phyloP scores from a whole-genome alignment of 257 asterid genomes.

The Leptodermis oblonga region DNA sequence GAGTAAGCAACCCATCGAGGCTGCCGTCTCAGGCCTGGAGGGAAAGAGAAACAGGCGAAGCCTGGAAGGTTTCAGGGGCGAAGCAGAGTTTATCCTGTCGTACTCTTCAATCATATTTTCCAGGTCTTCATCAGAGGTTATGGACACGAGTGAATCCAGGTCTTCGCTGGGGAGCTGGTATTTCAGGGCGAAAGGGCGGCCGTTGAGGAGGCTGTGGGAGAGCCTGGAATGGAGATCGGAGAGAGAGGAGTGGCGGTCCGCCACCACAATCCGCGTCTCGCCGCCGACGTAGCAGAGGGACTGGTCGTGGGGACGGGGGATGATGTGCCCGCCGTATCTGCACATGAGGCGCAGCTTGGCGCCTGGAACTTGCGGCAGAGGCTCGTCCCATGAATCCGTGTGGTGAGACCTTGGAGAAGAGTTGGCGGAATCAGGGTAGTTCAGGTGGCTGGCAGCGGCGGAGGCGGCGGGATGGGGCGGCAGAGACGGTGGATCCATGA shows the following conservation, averaged over 20 bases:
- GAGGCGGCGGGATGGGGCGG: constrained; percentile 23
- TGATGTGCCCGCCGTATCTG: constrained; percentile 77
- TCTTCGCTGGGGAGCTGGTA: constrained; percentile 80
- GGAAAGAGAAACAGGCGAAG: constrained; percentile 65
- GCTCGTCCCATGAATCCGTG: constrained; percentile 49
- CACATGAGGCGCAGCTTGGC: constrained; percentile 75
- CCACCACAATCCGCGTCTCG: constrained; percentile 69
- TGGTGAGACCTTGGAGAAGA: constrained; percentile 47
- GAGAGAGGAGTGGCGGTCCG: constrained; percentile 50
- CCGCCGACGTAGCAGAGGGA: constrained; percentile 77
- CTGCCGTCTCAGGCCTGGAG: constrained; percentile 53
- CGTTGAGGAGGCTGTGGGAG: constrained; percentile 55
- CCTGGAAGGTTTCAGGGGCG: constrained; percentile 50
- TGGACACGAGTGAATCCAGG: constrained; percentile 66
- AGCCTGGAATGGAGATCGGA: constrained; percentile 56
- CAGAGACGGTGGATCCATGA: constrained; percentile 49
- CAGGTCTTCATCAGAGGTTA: constrained; percentile 63
- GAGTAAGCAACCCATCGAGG: constrained; percentile 60
- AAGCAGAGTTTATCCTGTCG: constrained; percentile 42
- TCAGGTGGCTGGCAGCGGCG: constrained; percentile 15
- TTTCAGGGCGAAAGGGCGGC: constrained; percentile 50
- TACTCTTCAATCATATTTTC: constrained; percentile 80
- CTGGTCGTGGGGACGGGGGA: constrained; percentile 76
- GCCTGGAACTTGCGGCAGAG: constrained; percentile 37
- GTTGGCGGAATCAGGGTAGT: constrained; percentile 38